Evolutionary conservation across 2,329 filamentous ascomycete species (phyloP), one percentile per base, ranked within the genome.

Genomic region (Lachnellula hyalina): DNA sequence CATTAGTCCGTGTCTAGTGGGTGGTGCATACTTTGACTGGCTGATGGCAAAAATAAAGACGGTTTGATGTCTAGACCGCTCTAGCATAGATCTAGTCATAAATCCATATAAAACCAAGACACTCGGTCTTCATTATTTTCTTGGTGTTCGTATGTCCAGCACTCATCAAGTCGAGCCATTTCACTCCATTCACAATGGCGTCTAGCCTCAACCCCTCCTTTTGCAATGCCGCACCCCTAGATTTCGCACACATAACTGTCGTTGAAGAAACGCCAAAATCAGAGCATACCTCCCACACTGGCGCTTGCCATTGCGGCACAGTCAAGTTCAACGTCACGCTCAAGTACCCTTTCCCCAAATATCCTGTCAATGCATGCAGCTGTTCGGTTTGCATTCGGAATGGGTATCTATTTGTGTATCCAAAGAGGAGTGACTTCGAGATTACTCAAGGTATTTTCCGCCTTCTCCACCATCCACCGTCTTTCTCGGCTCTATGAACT

Each of bases 301-400:
- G 76, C 65, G 80, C 76, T 66, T 83, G 79, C 70, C 79, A 82
- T 65, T 83, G 80, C 67, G 75, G 72, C 15, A 72, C 74, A 50
- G 77, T 78, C 59, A 68, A 79, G 57, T 82, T 76, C 63, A 77
- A 78, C 63, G 65, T 73, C 51, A 68, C 71, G 4, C 53, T 83
- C 12, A 79, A 82, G 35, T 79, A 85, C 65, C 54, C 62, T 2
- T 60, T 63, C 28, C 61, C 56, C 4, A 76, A 86, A 57, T 81
- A 80, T 63, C 68, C 75, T 9, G 77, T 76, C 9, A 65, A 71
- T 4, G 74, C 79, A 61, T 86, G 86, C 71, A 85, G 84, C 69
- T 89, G 87, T 72, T 86, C 82, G 69, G 80, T 86, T 57, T 86
- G 85, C 67, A 61, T 59, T 61, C 78, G 75, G 59, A 78, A 77